Evolutionary conservation across 306 rosid species (phyloP).

Genomic region (Arachis stenosperma): DNA sequence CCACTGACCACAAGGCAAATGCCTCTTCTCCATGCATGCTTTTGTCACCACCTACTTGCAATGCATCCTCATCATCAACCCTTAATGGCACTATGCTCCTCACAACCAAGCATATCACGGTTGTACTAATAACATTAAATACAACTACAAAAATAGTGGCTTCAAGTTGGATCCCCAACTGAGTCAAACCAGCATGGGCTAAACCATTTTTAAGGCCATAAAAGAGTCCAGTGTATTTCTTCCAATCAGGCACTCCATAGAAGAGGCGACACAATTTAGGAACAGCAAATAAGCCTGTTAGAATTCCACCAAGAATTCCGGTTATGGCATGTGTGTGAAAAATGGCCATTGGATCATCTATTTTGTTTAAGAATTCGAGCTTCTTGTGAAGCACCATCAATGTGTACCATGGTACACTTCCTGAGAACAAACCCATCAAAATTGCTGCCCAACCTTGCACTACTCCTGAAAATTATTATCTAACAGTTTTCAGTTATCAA

Average conservation of each 20-base stretch:
- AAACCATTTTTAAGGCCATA: constrained; percentile 49
- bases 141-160: constrained; percentile 47
- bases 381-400: constrained; percentile 54
- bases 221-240: constrained; percentile 55
- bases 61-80: constrained; percentile 26
- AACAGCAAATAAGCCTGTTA: constrained; percentile 53
- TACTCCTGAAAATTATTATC: constrained; percentile 32
- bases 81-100: constrained; percentile 44
- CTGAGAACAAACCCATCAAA: constrained; percentile 53
- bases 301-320: constrained; percentile 52
- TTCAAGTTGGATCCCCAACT: constrained; percentile 48
- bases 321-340: constrained; percentile 63
- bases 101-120: constrained; percentile 52
- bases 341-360: constrained; percentile 55
- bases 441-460: constrained; percentile 70
- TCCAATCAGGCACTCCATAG: constrained; percentile 58
- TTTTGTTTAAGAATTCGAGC: constrained; percentile 32
- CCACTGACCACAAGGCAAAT: constrained; percentile 41
- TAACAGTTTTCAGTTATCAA: constrained; percentile 19
- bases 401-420: constrained; percentile 62
- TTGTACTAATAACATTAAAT: constrained; percentile 44
- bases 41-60: constrained; percentile 51
- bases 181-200: constrained; percentile 46
- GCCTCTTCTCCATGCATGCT: constrained; percentile 61
- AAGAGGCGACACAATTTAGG: constrained; percentile 59